Conservation (phyloP, 108 stramenopile genomes). For the Skeletonema costatum region DNA sequence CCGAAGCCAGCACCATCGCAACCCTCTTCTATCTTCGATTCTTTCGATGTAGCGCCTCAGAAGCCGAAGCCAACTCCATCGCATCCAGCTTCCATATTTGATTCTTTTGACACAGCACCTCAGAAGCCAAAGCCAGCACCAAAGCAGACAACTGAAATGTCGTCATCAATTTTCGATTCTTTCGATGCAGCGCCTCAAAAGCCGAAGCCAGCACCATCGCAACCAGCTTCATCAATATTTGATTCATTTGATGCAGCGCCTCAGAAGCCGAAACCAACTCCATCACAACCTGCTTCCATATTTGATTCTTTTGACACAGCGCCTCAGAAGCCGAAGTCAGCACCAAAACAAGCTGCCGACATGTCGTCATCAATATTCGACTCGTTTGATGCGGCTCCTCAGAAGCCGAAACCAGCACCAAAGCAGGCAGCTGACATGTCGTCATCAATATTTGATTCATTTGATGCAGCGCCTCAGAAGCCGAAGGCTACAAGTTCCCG, state of each 20-base stretch:
- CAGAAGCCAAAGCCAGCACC: conserved; percentile 5
- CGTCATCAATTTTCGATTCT: background rate
- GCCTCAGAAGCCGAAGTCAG: conserved; percentile 13
- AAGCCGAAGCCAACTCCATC: conserved; percentile 20
- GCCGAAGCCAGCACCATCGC: background rate
- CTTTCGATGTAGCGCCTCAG: conserved; percentile 35
- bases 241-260: too few species aligned
- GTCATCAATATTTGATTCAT: conserved; percentile 69
- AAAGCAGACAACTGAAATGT: background rate
- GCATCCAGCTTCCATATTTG: conserved; percentile 58
- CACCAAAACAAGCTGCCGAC: background rate
- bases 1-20: conserved; percentile 1
- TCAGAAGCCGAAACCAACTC: too few species aligned
- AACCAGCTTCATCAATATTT: background rate
- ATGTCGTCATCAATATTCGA: conserved; percentile 51
- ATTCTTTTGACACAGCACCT: conserved; percentile 53
- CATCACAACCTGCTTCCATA: conserved; percentile 41
- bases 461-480: conserved; percentile 44
- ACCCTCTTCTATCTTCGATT: too few species aligned
- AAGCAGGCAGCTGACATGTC: conserved; percentile 16
- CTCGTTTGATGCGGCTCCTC: conserved; percentile 37
- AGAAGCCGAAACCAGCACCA: conserved; percentile 19
- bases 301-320: conserved; percentile 65
- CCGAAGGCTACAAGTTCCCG: conserved; percentile 1
- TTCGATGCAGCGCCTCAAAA: too few species aligned